Conservation (phyloP, 1,284 basidiomycete species). For the Leccinum proliferum region DNA sequence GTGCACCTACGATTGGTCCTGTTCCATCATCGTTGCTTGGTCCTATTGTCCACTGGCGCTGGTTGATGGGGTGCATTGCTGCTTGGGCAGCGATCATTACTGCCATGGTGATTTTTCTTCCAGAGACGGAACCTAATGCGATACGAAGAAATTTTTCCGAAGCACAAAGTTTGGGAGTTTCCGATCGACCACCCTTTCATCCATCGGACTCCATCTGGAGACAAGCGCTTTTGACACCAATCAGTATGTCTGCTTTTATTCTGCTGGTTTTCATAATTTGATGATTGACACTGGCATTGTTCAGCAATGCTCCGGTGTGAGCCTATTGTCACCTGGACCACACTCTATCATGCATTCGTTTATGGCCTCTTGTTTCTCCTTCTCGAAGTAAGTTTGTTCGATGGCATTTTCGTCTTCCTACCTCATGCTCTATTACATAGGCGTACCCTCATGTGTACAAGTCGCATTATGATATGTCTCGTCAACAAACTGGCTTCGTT, state of each 20-base stretch:
- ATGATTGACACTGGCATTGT: neutral
- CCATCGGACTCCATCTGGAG: conserved; percentile 12
- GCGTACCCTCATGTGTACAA: conserved; percentile 24
- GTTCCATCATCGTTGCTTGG: conserved; percentile 24
- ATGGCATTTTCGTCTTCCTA: neutral
- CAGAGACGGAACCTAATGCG: conserved; percentile 19
- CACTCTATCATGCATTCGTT: conserved; percentile 22
- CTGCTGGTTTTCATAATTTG: neutral
- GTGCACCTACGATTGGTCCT: conserved; percentile 24
- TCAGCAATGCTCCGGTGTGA: conserved; percentile 20
- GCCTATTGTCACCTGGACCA: conserved; percentile 24
- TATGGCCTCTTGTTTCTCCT: conserved; percentile 24
- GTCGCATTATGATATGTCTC: conserved; percentile 20
- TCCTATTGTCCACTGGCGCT: conserved; percentile 19
- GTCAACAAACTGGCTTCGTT: conserved; percentile 17
- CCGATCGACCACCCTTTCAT: neutral
- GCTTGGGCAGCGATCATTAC: conserved; percentile 18
- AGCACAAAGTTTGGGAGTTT: conserved; percentile 1
- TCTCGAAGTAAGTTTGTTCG: conserved; percentile 15
- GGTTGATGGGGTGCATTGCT: conserved; percentile 20
- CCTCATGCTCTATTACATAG: conserved; percentile 8
- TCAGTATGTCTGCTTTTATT: conserved; percentile 13
- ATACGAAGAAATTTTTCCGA: conserved; percentile 16
- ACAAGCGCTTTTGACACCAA: conserved; percentile 16
- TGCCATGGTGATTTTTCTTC: conserved; percentile 13